These are phyloP conservation scores for Salix udensis DNA, from an alignment of 345 rosid genomes.

Conservation along the genomic window DNA sequence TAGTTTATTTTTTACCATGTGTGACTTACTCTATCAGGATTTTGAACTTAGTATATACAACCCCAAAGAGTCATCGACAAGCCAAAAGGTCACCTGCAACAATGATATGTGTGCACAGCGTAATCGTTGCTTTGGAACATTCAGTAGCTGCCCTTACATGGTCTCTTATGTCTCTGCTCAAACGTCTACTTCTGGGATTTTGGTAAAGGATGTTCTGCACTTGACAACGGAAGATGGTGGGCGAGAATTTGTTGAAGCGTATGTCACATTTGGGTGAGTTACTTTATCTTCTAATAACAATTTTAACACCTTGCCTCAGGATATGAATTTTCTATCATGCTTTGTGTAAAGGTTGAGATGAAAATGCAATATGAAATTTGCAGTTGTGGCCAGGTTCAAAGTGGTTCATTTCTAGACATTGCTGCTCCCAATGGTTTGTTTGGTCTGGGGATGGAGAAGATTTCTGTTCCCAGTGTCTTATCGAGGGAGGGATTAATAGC, in stretches of 20 bases:
- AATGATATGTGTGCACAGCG: constrained; percentile 57
- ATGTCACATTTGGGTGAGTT: constrained; percentile 69
- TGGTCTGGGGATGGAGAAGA: constrained; percentile 85
- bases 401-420: constrained; percentile 80
- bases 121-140: constrained; percentile 58
- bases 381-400: constrained; percentile 96
- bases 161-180: constrained; percentile 78
- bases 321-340: not conserved
- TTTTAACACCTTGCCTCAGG: not conserved
- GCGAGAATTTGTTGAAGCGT: constrained; percentile 50
- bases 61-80: constrained; percentile 63
- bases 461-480: constrained; percentile 80
- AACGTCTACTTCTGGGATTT: constrained; percentile 76
- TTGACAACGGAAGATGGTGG: constrained; percentile 45
- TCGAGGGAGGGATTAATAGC: constrained; percentile 62
- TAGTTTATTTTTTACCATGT: constrained; percentile 14
- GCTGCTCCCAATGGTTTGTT: constrained; percentile 88
- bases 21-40: constrained; percentile 39
- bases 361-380: constrained; percentile 38
- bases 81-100: constrained; percentile 72
- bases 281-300: not conserved
- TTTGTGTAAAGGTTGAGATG: constrained; percentile 18
- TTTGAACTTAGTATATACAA: constrained; percentile 65
- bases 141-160: constrained; percentile 72
- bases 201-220: constrained; percentile 80